phyloP scores from a whole-genome alignment of 805 yeast species.

The Candida dendrica region DNA sequence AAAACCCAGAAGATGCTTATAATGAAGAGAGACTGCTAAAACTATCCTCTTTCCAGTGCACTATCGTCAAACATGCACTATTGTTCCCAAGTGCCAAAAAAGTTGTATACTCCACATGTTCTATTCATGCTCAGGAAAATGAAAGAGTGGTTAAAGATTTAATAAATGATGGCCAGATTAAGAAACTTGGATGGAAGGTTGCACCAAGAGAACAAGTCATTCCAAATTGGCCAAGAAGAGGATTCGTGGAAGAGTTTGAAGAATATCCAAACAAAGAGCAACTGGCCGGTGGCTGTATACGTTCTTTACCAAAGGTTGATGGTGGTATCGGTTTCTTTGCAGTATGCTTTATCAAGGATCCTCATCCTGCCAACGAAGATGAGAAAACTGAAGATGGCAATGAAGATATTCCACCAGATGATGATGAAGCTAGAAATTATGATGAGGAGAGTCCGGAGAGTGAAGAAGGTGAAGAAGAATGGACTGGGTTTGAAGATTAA shows the following conservation, averaged over 20 bases:
- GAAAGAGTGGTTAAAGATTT: constrained; percentile 85
- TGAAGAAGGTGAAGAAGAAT: constrained; percentile 23
- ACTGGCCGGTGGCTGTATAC: constrained; percentile 78
- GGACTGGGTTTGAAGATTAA: constrained; percentile 27
- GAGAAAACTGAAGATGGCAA: constrained; percentile 1
- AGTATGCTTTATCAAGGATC: constrained; percentile 67
- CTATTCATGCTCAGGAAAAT: constrained; percentile 88
- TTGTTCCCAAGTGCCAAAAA: constrained; percentile 67
- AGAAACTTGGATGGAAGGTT: constrained; percentile 69
- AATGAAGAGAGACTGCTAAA: constrained; percentile 53
- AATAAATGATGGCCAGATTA: constrained; percentile 57
- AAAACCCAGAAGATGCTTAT: constrained; percentile 35
- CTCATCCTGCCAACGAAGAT: not conserved
- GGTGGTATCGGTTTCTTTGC: constrained; percentile 99
- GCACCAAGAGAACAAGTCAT: constrained; percentile 55
- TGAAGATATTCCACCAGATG: not conserved
- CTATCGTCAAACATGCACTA: constrained; percentile 84
- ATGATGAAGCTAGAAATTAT: constrained; percentile 5
- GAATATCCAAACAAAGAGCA: constrained; percentile 39
- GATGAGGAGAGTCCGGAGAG: constrained; percentile 4
- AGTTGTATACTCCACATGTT: constrained; percentile 92
- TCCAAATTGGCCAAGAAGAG: constrained; percentile 85
- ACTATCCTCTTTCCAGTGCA: constrained; percentile 79
- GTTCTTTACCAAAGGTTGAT: constrained; percentile 80
- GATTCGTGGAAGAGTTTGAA: constrained; percentile 61